Percentiles rank a stretch among this genome's conserved stretches.
Evolutionary conservation across 2,329 filamentous ascomycete genomes (phyloP).

Genomic region (Salinomyces thailandicus): DNA sequence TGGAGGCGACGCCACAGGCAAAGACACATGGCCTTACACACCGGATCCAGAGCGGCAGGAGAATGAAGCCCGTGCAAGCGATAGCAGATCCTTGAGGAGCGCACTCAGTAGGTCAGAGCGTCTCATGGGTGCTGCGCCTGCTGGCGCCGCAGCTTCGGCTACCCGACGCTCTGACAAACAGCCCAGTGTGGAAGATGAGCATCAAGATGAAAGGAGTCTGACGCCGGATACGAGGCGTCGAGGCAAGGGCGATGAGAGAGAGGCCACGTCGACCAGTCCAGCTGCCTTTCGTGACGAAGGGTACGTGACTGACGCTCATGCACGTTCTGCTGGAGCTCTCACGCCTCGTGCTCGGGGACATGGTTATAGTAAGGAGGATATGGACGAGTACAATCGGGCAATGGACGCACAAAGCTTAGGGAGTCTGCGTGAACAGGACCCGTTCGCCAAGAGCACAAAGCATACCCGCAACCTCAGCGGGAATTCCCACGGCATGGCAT

Average conservation of each 20-base stretch:
- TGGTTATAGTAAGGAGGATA: constrained; percentile 46
- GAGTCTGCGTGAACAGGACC: constrained; percentile 41
- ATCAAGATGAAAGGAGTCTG: constrained; percentile 23
- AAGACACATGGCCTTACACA: constrained; percentile 28
- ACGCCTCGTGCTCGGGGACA: constrained; percentile 32
- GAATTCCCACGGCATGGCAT: constrained; percentile 82
- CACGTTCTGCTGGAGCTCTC: constrained; percentile 33
- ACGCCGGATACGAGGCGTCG: constrained; percentile 27
- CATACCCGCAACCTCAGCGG: constrained; percentile 66
- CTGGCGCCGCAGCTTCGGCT: constrained; percentile 16
- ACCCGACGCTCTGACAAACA: constrained; percentile 25
- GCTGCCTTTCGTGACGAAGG: constrained; percentile 69
- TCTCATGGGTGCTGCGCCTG: constrained; percentile 15
- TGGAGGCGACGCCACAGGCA: constrained; percentile 48
- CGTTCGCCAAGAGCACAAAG: constrained; percentile 45
- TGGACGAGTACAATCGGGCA: constrained; percentile 41
- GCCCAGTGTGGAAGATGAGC: constrained; percentile 22
- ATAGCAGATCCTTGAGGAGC: constrained; percentile 10
- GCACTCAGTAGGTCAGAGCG: constrained; percentile 10
- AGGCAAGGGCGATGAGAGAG: constrained; percentile 9
- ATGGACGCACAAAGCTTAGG: constrained; percentile 33
- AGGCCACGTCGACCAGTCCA: constrained; percentile 38
- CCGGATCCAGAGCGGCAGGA: constrained; percentile 15
- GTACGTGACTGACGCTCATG: constrained; percentile 69
- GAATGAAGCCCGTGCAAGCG: constrained; percentile 4